Conservation (phyloP, 352 stramenopile genomes). For the Thraustochytrium striatum region DNA sequence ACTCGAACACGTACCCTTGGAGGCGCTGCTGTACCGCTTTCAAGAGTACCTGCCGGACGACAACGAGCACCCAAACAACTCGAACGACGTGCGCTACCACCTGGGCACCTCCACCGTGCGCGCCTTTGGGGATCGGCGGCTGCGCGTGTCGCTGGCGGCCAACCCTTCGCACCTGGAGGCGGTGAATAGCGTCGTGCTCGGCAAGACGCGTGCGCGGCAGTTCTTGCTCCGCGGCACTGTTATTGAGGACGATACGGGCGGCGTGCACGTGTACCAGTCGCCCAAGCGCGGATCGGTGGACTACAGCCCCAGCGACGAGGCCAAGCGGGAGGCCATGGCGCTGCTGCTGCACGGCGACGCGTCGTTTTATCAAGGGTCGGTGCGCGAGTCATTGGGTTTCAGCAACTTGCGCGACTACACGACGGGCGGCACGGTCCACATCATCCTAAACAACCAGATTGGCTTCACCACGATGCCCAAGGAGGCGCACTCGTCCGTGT, state of each 20-base stretch:
- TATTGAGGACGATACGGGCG: slow-evolving; percentile 34
- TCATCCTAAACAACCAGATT: slow-evolving; percentile 83
- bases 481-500: slow-evolving; percentile 70
- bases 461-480: slow-evolving; percentile 77
- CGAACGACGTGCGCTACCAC: slow-evolving; percentile 77
- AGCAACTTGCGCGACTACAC: slow-evolving; percentile 71
- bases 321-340: slow-evolving; percentile 64
- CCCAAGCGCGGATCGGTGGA: slow-evolving; percentile 41
- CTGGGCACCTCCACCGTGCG: slow-evolving; percentile 72
- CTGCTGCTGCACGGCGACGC: slow-evolving; percentile 78
- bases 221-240: slow-evolving; percentile 37
- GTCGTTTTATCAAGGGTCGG: slow-evolving; percentile 68
- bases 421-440: slow-evolving; percentile 70
- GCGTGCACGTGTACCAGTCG: neutral
- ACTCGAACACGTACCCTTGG: slow-evolving; percentile 69
- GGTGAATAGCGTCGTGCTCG: slow-evolving; percentile 73
- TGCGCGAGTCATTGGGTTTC: slow-evolving; percentile 68
- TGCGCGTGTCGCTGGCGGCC: slow-evolving; percentile 75
- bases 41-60: slow-evolving; percentile 67
- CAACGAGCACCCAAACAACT: slow-evolving; percentile 60
- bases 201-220: slow-evolving; percentile 72
- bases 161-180: slow-evolving; percentile 80
- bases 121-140: slow-evolving; percentile 56
- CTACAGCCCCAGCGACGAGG: slow-evolving; percentile 57
- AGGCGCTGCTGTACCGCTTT: slow-evolving; percentile 78